Base-by-base conservation (phyloP, 1,139 yeast genomes). In the Sugiyamaella japonica region DNA sequence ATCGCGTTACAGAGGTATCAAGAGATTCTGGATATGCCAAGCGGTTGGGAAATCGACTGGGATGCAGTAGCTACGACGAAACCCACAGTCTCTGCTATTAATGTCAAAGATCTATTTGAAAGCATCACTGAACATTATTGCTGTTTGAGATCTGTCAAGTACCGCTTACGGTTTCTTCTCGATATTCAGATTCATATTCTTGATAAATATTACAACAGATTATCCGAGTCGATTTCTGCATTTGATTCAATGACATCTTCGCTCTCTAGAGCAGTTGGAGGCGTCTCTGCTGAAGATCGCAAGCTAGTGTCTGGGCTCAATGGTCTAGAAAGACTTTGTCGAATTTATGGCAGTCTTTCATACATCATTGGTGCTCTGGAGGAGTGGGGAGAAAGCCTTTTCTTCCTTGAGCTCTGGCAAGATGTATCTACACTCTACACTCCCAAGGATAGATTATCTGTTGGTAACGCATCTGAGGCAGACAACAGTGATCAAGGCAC, bases 11-110 rank as follows among this genome's bases (percentile, higher is more conserved):
- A 49, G 17, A 76, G 93, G 59, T 87, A 80, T 60, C 74, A 77
- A 16, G 87, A 82, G 56, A 82, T 89, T 28, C 71, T 84, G 8
- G 74, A 75, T 1, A 70, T 80, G 1, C 65, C 74, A 0, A 77
- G 80, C 57, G 84, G 89, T 1, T 83, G 86, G 67, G 70, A 69
- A 4, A 81, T 87, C 36, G 95, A 87, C 61, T 73, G 72, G 56
- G 90, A 84, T 53, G 79, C 81, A 54, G 83, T 81, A 20, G 78
- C 75, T 0, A 57, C 66, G 7, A 54, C 71, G 57, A 81, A 80
- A 59, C 93, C 95, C 1, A 86, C 93, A 0, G 78, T 79, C 54
- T 83, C 91, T 0, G 82, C 93, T 0, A 73, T 80, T 49, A 82
- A 84, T 54, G 66, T 88, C 56, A 78, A 78, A 42, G 84, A 82